Evolutionary conservation across 371 early-diverging fungal genomes (phyloP), one percentile per base, ranked within the genome.

Genomic region (Mortierella sp.): DNA sequence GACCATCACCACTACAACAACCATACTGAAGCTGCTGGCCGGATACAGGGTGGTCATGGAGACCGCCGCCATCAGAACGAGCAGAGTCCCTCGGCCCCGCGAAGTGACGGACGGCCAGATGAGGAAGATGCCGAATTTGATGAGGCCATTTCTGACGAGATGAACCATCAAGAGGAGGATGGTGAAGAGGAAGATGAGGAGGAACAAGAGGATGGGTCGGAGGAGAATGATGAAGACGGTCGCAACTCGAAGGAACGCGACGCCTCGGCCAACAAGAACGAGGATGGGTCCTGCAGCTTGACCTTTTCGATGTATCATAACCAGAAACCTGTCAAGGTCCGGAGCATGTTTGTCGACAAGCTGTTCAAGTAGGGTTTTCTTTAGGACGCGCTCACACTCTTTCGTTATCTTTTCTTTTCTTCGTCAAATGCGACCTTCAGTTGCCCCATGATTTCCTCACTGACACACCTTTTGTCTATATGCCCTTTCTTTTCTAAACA

Each of bases 331-430:
- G 73, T 79, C 73, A 83, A 83, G 55, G 83, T 83, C 46, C 80
- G 83, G 44, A 83, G 83, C 69, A 83, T 83, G 83, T 87, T 87
- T 81, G 80, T 87, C 61, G 84, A 83, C 61, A 87, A 87, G 70
- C 71, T 87, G 28, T 83, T 77, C 71, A 83, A 73, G 87, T 87
- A 83, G 51, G 81, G 40, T 61, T 67, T 37, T 37, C 19, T 16
- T 43, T 40, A 59, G 28, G 8, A 34, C 61, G 61, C 59, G 26
- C 28, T 28, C 50, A 50, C 13, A 13, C 13, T 46, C 46, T 10
- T 13, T 6, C 13, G 13, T 13, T 13, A 6, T 5, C 46, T 46
- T 46, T 46, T 46, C 13, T 50, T 50, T 13, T 9, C 14, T 48
- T 48, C 8, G 50, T 16, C 50, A 1, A 1, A 14, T 50, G 50